Conservation (phyloP, 331 rosid genomes). For the Malus hybrid region DNA sequence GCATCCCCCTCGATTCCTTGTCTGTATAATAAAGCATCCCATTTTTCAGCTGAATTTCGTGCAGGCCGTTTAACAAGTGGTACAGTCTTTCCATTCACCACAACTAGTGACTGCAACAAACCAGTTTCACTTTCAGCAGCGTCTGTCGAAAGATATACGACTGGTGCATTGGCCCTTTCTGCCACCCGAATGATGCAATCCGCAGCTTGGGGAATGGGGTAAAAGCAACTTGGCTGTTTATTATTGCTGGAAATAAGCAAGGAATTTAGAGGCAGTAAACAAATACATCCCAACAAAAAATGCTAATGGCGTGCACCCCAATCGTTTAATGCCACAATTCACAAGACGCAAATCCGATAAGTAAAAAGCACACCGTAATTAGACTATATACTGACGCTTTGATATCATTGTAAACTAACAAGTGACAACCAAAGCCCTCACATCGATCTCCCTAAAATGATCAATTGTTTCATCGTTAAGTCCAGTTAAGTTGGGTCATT, state of each 20-base stretch:
- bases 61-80: conserved; percentile 85
- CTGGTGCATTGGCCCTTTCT: conserved; percentile 62
- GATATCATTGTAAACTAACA: neutral
- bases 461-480: neutral
- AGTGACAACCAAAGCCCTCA: neutral
- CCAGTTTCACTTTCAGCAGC: conserved; percentile 90
- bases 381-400: neutral
- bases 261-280: conserved; percentile 15
- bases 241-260: conserved; percentile 55
- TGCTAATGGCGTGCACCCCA: neutral
- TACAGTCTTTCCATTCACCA: conserved; percentile 59
- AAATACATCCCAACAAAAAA: neutral
- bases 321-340: neutral
- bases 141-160: conserved; percentile 89
- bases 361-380: neutral
- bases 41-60: conserved; percentile 86
- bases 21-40: conserved; percentile 97
- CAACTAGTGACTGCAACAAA: conserved; percentile 70
- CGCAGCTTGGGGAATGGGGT: conserved; percentile 98
- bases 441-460: neutral
- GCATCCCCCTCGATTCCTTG: conserved; percentile 63
- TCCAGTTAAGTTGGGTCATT: neutral
- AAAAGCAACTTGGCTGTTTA: conserved; percentile 83
- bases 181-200: conserved; percentile 60
- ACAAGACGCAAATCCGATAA: neutral